phyloP scores from a whole-genome alignment of 2,329 filamentous ascomycete species.

The Sporothrix humicola region DNA sequence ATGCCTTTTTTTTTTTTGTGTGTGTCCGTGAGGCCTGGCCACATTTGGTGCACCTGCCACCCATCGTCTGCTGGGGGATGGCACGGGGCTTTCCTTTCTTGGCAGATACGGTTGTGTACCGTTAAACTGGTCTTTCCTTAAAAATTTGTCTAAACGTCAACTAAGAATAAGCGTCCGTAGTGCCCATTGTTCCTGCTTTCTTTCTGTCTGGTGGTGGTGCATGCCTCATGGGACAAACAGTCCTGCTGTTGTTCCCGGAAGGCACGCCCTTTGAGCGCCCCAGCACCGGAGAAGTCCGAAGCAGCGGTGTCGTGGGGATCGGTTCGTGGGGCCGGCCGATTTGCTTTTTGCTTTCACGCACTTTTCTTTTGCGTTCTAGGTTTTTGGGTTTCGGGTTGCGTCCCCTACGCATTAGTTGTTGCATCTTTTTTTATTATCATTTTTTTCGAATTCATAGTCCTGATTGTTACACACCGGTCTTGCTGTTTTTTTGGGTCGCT shows the following conservation, averaged over 20 bases:
- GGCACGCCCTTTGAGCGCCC: neutral
- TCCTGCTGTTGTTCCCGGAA: neutral
- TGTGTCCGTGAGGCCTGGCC: neutral
- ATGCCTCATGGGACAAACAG: neutral
- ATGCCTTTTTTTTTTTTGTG: neutral
- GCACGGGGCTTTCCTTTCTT: conserved; percentile 6
- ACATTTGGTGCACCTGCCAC: neutral
- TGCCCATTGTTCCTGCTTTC: neutral
- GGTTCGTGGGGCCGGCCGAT: neutral
- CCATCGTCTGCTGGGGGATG: neutral
- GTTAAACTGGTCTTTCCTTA: neutral
- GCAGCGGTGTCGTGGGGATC: neutral
- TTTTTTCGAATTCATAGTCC: neutral
- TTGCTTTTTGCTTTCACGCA: neutral
- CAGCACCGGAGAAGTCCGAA: conserved; percentile 4
- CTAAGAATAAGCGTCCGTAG: neutral
- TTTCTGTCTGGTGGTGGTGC: neutral
- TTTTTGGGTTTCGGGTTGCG: neutral
- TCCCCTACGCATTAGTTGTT: neutral
- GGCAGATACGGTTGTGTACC: neutral
- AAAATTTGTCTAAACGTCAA: neutral
- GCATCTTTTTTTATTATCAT: neutral
- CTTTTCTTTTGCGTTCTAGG: neutral
- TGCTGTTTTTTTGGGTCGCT: neutral
- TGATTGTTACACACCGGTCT: neutral